Conservation (phyloP, 2,329 filamentous ascomycete species). For the Epicoccum sorghinum region DNA sequence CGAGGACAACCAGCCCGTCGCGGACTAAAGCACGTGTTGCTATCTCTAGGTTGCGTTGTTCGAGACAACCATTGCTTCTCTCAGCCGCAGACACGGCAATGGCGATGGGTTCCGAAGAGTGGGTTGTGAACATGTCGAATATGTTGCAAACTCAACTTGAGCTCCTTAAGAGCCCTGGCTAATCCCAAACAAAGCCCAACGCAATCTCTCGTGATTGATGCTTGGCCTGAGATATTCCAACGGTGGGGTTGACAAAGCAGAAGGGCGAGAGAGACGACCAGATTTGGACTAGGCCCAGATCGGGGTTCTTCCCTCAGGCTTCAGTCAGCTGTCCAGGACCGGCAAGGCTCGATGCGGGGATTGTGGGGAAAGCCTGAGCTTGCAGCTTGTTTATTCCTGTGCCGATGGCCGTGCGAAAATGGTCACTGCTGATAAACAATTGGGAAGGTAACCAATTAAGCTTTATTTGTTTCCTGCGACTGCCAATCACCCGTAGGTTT, state of each 20-base stretch:
- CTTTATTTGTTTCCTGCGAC: too few species aligned
- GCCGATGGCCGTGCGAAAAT: not conserved
- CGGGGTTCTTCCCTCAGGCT: conserved; percentile 11
- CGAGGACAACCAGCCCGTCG: conserved; percentile 44
- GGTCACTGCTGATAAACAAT: too few species aligned
- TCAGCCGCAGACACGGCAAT: conserved; percentile 53
- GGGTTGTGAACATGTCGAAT: too few species aligned
- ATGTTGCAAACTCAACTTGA: conserved; percentile 22
- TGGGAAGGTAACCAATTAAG: too few species aligned
- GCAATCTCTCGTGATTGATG: too few species aligned
- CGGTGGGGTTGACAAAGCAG: conserved; percentile 1
- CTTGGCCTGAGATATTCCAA: too few species aligned
- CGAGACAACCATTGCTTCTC: conserved; percentile 47
- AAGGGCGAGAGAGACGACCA: conserved; percentile 11
- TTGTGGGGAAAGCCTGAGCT: conserved; percentile 11
- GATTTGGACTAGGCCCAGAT: conserved; percentile 19
- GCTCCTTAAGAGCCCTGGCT: not conserved
- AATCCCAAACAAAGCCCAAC: not conserved
- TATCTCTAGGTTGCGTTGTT: conserved; percentile 60
- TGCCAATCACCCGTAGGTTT: too few species aligned
- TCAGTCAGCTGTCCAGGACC: not conserved
- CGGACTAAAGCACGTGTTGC: conserved; percentile 34
- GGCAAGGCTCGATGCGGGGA: conserved; percentile 13
- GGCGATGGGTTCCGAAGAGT: conserved; percentile 37
- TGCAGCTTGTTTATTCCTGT: not conserved